A percentile compares a stretch with the other conserved stretches of the same genome.
Conservation (phyloP, 2,329 filamentous ascomycete genomes). For the Epichloe sp. region DNA sequence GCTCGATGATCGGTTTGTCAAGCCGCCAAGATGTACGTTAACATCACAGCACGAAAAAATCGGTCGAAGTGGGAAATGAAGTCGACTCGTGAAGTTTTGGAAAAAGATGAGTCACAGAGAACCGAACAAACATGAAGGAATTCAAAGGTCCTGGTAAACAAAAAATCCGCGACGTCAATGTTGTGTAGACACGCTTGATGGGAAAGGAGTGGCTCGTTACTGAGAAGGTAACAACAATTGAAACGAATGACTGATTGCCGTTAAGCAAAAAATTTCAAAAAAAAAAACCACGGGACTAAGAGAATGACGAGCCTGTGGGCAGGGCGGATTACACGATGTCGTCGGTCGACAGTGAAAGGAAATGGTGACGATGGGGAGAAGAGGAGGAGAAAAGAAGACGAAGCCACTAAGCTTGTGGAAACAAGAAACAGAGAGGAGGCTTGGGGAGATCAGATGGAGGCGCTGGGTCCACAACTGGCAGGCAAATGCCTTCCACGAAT, state of each 20-base stretch:
- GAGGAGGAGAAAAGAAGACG: slow-evolving; percentile 14
- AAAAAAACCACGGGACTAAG: slow-evolving; percentile 23
- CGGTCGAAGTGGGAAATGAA: not conserved
- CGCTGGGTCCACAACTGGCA: not conserved
- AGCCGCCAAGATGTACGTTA: not conserved
- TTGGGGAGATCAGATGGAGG: slow-evolving; percentile 2
- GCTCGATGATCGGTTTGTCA: not conserved
- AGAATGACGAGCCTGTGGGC: slow-evolving; percentile 45
- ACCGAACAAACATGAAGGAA: not conserved
- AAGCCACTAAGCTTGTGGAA: slow-evolving; percentile 12
- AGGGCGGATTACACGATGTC: slow-evolving; percentile 25
- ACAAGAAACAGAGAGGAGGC: slow-evolving; percentile 7
- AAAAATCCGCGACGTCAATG: not conserved
- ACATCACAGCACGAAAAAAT: not conserved
- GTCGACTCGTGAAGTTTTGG: not conserved
- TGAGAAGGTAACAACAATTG: slow-evolving; percentile 2
- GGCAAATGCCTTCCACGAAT: not conserved
- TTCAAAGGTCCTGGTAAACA: not conserved
- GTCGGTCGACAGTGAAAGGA: slow-evolving; percentile 23
- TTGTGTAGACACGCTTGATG: not conserved
- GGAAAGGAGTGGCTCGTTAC: slow-evolving; percentile 2
- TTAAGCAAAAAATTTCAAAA: slow-evolving; percentile 8
- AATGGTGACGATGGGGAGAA: slow-evolving; percentile 20
- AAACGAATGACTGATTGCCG: slow-evolving; percentile 28
- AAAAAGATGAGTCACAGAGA: not conserved